Percentiles rank a stretch among this genome's conserved stretches.
Conservation (phyloP, 1,284 basidiomycete genomes). For the Fomitopsis schrenkii region DNA sequence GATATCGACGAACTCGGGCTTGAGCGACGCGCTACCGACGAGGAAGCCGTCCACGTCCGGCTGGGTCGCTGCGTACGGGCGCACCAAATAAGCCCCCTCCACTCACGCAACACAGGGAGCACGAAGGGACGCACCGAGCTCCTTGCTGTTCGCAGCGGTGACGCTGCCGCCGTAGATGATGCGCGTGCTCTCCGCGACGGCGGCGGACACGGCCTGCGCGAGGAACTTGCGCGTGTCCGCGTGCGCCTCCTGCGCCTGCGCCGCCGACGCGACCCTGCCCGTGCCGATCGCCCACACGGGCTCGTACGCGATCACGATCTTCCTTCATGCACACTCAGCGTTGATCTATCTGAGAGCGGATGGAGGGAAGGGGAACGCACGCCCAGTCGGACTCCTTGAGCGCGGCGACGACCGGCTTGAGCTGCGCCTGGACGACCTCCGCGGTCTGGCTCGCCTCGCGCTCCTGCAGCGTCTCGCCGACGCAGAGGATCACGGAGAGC, state of each 20-base stretch:
- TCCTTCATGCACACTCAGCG: conserved; percentile 38
- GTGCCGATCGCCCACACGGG: conserved; percentile 99
- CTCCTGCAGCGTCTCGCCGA: conserved; percentile 92
- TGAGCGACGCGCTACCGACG: conserved; percentile 96
- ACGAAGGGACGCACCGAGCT: conserved; percentile 62
- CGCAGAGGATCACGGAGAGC: conserved; percentile 91
- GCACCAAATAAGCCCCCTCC: neutral
- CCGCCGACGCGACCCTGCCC: conserved; percentile 89
- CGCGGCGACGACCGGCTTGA: conserved; percentile 72
- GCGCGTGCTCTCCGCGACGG: conserved; percentile 74
- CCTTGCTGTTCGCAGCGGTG: conserved; percentile 82
- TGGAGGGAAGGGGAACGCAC: conserved; percentile 32
- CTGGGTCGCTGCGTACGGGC: conserved; percentile 50
- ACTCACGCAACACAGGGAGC: neutral
- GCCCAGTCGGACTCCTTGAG: conserved; percentile 75
- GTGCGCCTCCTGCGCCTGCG: conserved; percentile 94
- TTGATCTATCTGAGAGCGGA: neutral
- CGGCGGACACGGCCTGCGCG: conserved; percentile 56
- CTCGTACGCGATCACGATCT: conserved; percentile 94
- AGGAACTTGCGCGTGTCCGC: conserved; percentile 82
- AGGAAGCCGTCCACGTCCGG: conserved; percentile 98
- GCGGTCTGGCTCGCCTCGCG: conserved; percentile 81
- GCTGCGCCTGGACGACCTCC: conserved; percentile 79
- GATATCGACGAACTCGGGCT: conserved; percentile 95
- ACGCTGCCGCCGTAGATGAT: conserved; percentile 98